These are phyloP conservation scores for Trichoderma endophyticum DNA, from an alignment of 2,329 filamentous ascomycete genomes.

Conservation along the genomic window DNA sequence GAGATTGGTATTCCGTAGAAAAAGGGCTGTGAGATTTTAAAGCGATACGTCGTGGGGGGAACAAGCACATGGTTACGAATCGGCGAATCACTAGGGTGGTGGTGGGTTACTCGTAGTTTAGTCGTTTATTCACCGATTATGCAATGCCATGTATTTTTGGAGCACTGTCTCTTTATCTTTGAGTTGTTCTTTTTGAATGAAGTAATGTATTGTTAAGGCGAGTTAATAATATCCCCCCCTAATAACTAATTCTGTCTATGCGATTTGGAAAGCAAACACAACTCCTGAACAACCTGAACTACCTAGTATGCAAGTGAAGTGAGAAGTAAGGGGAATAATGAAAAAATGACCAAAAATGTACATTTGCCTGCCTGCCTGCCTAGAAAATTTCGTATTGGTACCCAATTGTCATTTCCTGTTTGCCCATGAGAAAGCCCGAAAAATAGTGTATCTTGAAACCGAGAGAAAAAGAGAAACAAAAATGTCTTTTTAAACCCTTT, in stretches of 20 bases:
- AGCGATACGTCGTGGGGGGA: background rate
- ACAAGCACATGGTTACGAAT: background rate
- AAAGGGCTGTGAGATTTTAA: slow-evolving; percentile 12
- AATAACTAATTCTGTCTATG: background rate
- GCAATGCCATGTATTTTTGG: background rate
- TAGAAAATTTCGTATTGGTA: background rate
- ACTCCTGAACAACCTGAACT: background rate
- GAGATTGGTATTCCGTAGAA: background rate
- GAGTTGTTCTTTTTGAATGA: background rate
- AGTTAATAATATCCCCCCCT: background rate
- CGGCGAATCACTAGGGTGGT: background rate
- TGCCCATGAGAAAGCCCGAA: background rate
- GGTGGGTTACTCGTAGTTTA: background rate
- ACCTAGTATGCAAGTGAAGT: background rate
- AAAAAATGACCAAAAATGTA: background rate
- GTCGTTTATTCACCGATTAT: background rate
- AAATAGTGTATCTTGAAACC: background rate
- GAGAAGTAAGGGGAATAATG: background rate
- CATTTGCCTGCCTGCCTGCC: background rate
- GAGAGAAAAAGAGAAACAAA: background rate
- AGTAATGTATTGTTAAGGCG: background rate
- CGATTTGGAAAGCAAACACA: background rate
- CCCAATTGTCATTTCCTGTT: background rate
- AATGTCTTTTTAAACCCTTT: background rate
- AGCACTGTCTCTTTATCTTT: background rate